phyloP scores from a whole-genome alignment of 2,329 filamentous ascomycete species.

The Grosmannia clavigera region DNA sequence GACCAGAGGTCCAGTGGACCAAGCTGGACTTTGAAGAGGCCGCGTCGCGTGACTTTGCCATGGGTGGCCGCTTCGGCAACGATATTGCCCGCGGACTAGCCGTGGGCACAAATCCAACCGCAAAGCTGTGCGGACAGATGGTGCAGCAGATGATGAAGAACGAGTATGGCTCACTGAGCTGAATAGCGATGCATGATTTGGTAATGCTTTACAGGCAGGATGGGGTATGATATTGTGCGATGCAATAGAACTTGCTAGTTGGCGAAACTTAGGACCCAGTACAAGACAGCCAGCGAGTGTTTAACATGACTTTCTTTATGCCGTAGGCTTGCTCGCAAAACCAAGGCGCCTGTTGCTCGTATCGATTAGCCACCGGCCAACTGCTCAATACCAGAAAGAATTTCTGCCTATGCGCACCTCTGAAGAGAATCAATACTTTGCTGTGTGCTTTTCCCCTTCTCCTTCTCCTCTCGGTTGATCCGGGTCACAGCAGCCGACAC shows the following conservation, averaged over 20 bases:
- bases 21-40: conserved; percentile 48
- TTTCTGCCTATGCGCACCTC: conserved; percentile 19
- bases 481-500: conserved; percentile 41
- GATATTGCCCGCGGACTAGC: conserved; percentile 52
- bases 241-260: background rate
- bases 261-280: no score
- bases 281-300: background rate
- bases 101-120: conserved; percentile 54
- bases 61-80: conserved; percentile 53
- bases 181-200: background rate
- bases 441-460: conserved; percentile 39
- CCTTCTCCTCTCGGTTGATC: conserved; percentile 48
- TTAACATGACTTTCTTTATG: background rate
- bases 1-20: conserved; percentile 34
- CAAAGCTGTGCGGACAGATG: conserved; percentile 58
- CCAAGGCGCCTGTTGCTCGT: conserved; percentile 6
- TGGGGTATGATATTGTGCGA: background rate
- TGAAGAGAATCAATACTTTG: conserved; percentile 36
- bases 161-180: conserved; percentile 40
- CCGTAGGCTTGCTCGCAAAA: background rate
- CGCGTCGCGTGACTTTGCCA: conserved; percentile 49
- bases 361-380: background rate
- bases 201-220: background rate
- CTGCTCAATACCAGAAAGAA: background rate
- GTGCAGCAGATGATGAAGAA: conserved; percentile 58